phyloP scores from a whole-genome alignment of 805 yeast species.

The Ogataea ramenticola region DNA sequence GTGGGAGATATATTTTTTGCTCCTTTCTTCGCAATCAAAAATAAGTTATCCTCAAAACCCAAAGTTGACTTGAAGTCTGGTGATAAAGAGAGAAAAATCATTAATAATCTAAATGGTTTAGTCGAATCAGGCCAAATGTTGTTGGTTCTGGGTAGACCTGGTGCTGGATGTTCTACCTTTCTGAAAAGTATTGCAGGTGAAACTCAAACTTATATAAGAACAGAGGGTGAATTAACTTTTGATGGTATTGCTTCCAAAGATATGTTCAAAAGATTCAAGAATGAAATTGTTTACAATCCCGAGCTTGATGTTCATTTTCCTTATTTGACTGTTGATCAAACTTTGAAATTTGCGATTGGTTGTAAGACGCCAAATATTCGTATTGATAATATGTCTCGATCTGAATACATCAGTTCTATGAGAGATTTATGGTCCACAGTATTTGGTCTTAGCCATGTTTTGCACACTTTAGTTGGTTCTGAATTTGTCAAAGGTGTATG shows the following conservation, averaged over 20 bases:
- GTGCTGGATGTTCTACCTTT: slow-evolving; percentile 58
- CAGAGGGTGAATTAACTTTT: slow-evolving; percentile 34
- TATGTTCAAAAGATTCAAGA: slow-evolving; percentile 37
- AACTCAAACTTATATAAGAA: slow-evolving; percentile 28
- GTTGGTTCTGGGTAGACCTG: slow-evolving; percentile 50
- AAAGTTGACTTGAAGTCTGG: slow-evolving; percentile 7
- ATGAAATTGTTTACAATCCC: slow-evolving; percentile 45
- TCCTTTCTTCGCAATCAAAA: slow-evolving; percentile 2
- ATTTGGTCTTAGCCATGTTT: slow-evolving; percentile 52
- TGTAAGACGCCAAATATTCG: slow-evolving; percentile 54
- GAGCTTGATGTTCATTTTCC: slow-evolving; percentile 54
- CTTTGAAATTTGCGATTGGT: slow-evolving; percentile 46
- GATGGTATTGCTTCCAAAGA: slow-evolving; percentile 40
- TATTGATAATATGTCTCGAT: slow-evolving; percentile 34
- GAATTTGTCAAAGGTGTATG: slow-evolving; percentile 57
- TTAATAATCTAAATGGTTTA: slow-evolving; percentile 14
- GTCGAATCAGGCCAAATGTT: slow-evolving; percentile 46
- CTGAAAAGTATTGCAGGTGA: slow-evolving; percentile 41
- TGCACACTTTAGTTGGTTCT: slow-evolving; percentile 56
- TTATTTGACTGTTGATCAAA: slow-evolving; percentile 44
- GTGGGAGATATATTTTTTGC: slow-evolving; percentile 28
- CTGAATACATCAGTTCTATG: slow-evolving; percentile 33
- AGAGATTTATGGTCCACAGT: slow-evolving; percentile 46
- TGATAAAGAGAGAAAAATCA: slow-evolving; percentile 15
- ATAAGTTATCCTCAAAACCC: slow-evolving; percentile 3